Percentiles rank a stretch among this genome's conserved stretches.
These are phyloP conservation scores for Volvox africanus DNA, from an alignment of 139 green algal genomes.

Conservation along the genomic window DNA sequence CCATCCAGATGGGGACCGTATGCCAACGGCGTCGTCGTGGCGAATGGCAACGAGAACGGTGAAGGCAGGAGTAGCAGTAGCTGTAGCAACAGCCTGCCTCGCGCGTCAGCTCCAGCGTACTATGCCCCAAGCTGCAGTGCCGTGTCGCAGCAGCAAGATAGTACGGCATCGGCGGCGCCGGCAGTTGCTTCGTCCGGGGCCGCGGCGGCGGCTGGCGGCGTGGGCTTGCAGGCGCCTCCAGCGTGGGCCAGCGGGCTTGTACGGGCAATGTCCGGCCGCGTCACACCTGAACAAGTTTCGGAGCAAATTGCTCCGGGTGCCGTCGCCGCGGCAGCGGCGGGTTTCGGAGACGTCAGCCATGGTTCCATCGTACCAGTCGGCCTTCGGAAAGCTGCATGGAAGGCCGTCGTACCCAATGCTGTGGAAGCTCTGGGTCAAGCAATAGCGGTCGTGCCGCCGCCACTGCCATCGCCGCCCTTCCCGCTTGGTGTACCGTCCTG, in stretches of 20 bases:
- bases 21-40: background rate
- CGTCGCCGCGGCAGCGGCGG: no score
- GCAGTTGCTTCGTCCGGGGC: background rate
- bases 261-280: background rate
- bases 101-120: background rate
- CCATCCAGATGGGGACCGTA: background rate
- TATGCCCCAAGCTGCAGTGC: background rate
- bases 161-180: background rate
- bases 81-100: background rate
- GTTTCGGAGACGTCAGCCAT: no score
- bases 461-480: background rate
- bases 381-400: no score
- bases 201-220: background rate
- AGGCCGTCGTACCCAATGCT: no score
- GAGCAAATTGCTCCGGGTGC: background rate
- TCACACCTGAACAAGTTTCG: background rate
- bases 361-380: no score
- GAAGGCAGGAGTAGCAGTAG: background rate
- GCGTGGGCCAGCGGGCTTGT: background rate
- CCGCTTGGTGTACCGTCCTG: no score
- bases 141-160: background rate
- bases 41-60: background rate
- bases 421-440: no score
- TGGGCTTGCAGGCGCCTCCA: slow-evolving; percentile 1
- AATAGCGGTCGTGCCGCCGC: no score